Percentiles rank a stretch among this genome's conserved stretches.
phyloP scores from a whole-genome alignment of 257 asterid genomes.

The Plantago major region DNA sequence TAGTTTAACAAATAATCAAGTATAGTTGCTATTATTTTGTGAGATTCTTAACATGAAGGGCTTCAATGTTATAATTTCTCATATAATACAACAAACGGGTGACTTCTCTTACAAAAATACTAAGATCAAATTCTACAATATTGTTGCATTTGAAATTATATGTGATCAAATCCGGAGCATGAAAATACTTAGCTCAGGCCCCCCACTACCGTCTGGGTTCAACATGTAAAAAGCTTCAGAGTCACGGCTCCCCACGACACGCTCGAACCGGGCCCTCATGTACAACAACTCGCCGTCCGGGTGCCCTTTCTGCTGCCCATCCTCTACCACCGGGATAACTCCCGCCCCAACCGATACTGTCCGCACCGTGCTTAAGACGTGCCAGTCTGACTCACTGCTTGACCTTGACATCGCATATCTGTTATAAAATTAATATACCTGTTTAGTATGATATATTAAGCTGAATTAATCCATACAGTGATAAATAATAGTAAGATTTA shows the following conservation, averaged over 20 bases:
- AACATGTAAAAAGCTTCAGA: slow-evolving; percentile 55
- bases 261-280: slow-evolving; percentile 54
- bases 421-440: no score
- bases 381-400: slow-evolving; percentile 39
- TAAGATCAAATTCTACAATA: no score
- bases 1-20: no score
- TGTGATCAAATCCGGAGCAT: slow-evolving; percentile 34
- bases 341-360: slow-evolving; percentile 53
- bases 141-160: no score
- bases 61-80: no score
- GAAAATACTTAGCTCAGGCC: slow-evolving; percentile 47
- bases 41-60: no score
- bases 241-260: slow-evolving; percentile 45
- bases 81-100: no score
- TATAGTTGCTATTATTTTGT: no score
- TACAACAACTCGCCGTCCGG: slow-evolving; percentile 41
- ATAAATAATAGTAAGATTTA: no score
- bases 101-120: no score
- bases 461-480: no score
- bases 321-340: slow-evolving; percentile 41
- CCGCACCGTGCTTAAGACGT: slow-evolving; percentile 42
- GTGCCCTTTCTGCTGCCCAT: slow-evolving; percentile 17
- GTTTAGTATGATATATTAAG: no score
- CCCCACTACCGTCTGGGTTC: slow-evolving; percentile 45
- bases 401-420: slow-evolving; percentile 28